phyloP scores from a whole-genome alignment of 208 protist genomes.

The Crithidia brevicula region DNA sequence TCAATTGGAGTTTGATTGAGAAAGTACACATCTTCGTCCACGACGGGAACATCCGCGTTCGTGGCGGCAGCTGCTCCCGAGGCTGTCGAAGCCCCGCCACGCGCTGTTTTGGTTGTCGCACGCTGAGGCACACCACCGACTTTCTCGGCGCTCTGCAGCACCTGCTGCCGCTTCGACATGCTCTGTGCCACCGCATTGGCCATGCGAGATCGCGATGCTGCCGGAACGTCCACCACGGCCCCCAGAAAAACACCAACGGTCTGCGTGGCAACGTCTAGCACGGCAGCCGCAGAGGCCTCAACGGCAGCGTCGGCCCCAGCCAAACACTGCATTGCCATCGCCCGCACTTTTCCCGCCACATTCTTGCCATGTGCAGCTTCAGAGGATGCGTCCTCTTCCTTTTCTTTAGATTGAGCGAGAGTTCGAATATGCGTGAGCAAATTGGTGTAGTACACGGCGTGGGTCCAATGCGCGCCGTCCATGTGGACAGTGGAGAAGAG shows the following conservation, averaged over 20 bases:
- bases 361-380: not conserved
- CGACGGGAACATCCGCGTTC: not conserved
- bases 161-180: constrained; percentile 23
- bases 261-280: constrained; percentile 35
- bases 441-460: constrained; percentile 38
- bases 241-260: constrained; percentile 24
- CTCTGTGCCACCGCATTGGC: constrained; percentile 36
- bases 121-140: too few species aligned
- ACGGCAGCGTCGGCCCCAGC: constrained; percentile 9
- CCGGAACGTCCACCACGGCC: constrained; percentile 25
- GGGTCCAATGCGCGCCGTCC: constrained; percentile 39
- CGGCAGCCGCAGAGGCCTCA: constrained; percentile 25
- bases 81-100: too few species aligned
- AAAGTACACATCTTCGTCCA: constrained; percentile 26
- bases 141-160: not conserved
- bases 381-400: not conserved
- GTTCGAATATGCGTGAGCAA: constrained; percentile 26
- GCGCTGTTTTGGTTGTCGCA: too few species aligned
- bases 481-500: constrained; percentile 34
- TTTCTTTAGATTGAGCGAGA: constrained; percentile 3
- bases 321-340: constrained; percentile 23
- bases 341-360: not conserved
- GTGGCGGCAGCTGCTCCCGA: constrained; percentile 1
- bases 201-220: constrained; percentile 28
- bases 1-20: constrained; percentile 26